A percentile compares a stretch with the other conserved stretches of the same genome.
Evolutionary conservation across 352 stramenopile species (phyloP).

Genomic region (Phytophthora citricola): DNA sequence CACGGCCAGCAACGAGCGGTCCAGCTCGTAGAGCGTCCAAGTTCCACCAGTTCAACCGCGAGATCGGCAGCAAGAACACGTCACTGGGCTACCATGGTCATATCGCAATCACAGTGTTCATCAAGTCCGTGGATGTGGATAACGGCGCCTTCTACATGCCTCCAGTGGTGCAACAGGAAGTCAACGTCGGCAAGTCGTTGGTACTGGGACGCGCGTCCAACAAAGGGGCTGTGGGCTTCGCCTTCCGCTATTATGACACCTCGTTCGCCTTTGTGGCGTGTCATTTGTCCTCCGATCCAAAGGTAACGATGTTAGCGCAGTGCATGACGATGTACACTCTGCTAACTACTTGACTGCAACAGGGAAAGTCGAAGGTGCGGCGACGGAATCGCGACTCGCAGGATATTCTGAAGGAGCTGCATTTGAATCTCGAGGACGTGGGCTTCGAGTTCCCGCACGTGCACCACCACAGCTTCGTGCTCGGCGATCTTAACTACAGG

Average conservation of each 20-base stretch:
- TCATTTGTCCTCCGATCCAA: conserved; percentile 90
- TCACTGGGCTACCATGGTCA: conserved; percentile 87
- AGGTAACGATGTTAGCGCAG: conserved; percentile 33
- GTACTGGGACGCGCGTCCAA: conserved; percentile 85
- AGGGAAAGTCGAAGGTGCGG: conserved; percentile 79
- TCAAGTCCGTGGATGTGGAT: conserved; percentile 66
- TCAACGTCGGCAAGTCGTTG: conserved; percentile 82
- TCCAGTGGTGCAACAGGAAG: conserved; percentile 67
- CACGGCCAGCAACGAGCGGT: conserved; percentile 31
- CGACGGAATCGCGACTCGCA: conserved; percentile 78
- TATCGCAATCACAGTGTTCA: conserved; percentile 90
- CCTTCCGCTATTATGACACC: conserved; percentile 88
- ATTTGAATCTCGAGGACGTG: conserved; percentile 82
- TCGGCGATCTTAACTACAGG: conserved; percentile 93
- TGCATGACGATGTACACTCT: not conserved
- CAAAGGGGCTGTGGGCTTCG: conserved; percentile 91
- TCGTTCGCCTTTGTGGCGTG: conserved; percentile 89
- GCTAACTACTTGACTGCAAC: conserved; percentile 6
- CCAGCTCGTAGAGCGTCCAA: conserved; percentile 24
- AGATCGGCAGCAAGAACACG: conserved; percentile 86
- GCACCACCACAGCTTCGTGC: conserved; percentile 89
- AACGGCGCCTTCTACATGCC: conserved; percentile 86
- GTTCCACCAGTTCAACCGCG: conserved; percentile 70
- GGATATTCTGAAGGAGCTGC: conserved; percentile 78
- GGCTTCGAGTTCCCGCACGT: conserved; percentile 88